phyloP scores from a whole-genome alignment of 441 rosid species.

The Bocquillonia castaneifolia region DNA sequence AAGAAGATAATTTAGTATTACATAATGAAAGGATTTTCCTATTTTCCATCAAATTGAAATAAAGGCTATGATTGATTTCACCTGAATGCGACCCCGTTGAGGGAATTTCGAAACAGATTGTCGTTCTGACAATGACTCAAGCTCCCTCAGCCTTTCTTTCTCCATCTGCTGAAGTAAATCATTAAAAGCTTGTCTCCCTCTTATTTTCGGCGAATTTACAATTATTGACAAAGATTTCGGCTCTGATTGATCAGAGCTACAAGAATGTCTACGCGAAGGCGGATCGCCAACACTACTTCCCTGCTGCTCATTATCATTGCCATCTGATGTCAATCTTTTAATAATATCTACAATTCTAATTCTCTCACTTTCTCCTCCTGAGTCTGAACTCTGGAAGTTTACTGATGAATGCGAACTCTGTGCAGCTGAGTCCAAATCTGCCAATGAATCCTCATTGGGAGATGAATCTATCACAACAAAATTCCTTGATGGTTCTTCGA shows the following conservation, averaged over 20 bases:
- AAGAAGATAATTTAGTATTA: no score
- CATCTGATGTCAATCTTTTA: conserved; percentile 40
- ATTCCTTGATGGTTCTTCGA: conserved; percentile 26
- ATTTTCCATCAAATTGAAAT: background rate
- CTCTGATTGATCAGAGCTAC: conserved; percentile 26
- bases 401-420: conserved; percentile 26
- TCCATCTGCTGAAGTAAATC: conserved; percentile 60
- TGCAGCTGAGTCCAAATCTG: conserved; percentile 34
- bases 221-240: conserved; percentile 29
- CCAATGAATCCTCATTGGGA: conserved; percentile 28
- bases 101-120: conserved; percentile 60
- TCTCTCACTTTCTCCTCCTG: conserved; percentile 48
- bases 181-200: conserved; percentile 79
- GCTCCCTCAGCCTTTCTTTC: conserved; percentile 55
- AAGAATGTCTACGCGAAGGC: conserved; percentile 19
- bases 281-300: conserved; percentile 20
- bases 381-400: conserved; percentile 23
- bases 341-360: conserved; percentile 69
- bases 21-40: no score
- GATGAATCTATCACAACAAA: conserved; percentile 27
- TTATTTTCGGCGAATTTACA: conserved; percentile 48
- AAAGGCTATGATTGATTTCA: conserved; percentile 13
- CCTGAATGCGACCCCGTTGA: conserved; percentile 85
- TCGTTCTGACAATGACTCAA: conserved; percentile 42
- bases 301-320: conserved; percentile 33